phyloP scores from a whole-genome alignment of 1,284 basidiomycete species.

The Exobasidium cylindrosporum region DNA sequence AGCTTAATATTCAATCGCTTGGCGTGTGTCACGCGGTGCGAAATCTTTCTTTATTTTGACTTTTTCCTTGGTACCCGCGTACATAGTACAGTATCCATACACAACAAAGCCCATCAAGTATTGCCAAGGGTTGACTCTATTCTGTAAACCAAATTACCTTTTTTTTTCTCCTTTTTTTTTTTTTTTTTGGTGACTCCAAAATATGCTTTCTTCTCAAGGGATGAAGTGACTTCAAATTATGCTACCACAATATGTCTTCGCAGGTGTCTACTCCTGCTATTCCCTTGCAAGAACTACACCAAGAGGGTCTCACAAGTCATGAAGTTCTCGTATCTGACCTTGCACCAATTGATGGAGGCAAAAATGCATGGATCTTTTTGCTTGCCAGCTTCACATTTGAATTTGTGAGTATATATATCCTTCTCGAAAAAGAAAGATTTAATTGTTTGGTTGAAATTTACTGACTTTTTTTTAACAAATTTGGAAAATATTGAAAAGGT shows the following conservation, averaged over 20 bases:
- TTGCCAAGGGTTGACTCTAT: no score
- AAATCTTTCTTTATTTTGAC: no score
- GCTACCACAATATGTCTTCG: neutral
- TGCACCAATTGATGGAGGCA: constrained; percentile 16
- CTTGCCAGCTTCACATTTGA: constrained; percentile 13
- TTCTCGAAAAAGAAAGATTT: neutral
- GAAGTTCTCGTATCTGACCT: constrained; percentile 10
- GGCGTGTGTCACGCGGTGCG: no score
- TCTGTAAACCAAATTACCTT: no score
- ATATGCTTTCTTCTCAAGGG: no score
- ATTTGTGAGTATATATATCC: constrained; percentile 1
- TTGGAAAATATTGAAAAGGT: constrained; percentile 8
- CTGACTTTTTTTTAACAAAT: neutral
- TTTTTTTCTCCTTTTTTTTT: no score
- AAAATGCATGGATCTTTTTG: constrained; percentile 16
- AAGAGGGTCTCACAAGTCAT: neutral
- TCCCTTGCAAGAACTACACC: neutral
- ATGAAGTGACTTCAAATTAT: no score
- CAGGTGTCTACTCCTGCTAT: neutral
- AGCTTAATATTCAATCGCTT: no score
- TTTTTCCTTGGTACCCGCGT: no score
- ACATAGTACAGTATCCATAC: no score
- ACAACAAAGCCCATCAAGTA: no score
- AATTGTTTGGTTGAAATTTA: neutral
- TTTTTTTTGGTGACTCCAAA: no score